A percentile compares a stretch with the other conserved stretches of the same genome.
Conservation (phyloP, 805 yeast species). For the Nakazawaea wyomingensis region DNA sequence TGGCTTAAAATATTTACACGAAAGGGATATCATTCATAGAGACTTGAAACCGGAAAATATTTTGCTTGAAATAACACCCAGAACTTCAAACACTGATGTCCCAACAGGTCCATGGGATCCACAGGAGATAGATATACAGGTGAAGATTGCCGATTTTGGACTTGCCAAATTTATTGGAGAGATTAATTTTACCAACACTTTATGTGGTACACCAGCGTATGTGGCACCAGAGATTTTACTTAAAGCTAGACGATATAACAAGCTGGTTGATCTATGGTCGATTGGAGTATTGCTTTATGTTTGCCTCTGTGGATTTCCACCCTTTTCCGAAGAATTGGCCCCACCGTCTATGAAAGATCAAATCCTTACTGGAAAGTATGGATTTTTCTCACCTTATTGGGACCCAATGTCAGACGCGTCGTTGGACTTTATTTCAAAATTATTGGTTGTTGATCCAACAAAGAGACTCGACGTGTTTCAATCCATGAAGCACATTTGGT, state of each 20-base stretch:
- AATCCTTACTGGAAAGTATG: conserved; percentile 59
- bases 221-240: conserved; percentile 75
- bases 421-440: conserved; percentile 57
- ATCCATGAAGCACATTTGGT: conserved; percentile 7
- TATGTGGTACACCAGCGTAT: conserved; percentile 85
- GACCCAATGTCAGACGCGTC: conserved; percentile 63
- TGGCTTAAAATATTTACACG: conserved; percentile 84
- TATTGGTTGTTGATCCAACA: conserved; percentile 50
- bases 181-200: conserved; percentile 64
- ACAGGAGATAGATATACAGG: conserved; percentile 53
- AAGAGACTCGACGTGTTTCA: conserved; percentile 28
- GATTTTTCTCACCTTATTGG: conserved; percentile 78
- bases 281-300: conserved; percentile 74
- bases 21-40: conserved; percentile 89
- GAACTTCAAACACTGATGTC: conserved; percentile 5
- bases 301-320: conserved; percentile 81
- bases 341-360: conserved; percentile 79
- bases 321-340: conserved; percentile 75
- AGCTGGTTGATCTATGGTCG: conserved; percentile 78
- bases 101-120: conserved; percentile 52
- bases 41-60: conserved; percentile 93
- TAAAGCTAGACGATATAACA: conserved; percentile 56
- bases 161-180: conserved; percentile 66
- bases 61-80: conserved; percentile 46
- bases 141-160: conserved; percentile 84